phyloP scores from a whole-genome alignment of 495 filamentous ascomycete genomes.

The Penicillium goetzii region DNA sequence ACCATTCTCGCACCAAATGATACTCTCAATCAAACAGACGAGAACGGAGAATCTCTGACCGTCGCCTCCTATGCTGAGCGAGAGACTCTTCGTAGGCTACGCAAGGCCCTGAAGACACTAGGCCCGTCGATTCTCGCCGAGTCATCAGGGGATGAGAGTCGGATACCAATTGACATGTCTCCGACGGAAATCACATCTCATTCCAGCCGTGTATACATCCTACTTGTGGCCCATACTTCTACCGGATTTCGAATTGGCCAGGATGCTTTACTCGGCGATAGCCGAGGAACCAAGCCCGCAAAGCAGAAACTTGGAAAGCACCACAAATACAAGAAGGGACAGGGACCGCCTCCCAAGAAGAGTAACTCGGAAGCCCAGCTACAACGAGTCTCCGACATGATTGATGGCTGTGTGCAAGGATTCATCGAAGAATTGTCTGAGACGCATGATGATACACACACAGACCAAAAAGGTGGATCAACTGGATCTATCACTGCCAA shows the following conservation, averaged over 20 bases:
- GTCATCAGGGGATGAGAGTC: not conserved
- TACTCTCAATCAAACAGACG: slow-evolving; percentile 3
- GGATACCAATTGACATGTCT: slow-evolving; percentile 51
- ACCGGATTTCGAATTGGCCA: slow-evolving; percentile 65
- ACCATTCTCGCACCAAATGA: slow-evolving; percentile 58
- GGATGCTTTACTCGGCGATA: slow-evolving; percentile 62
- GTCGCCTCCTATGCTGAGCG: slow-evolving; percentile 21
- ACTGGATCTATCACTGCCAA: not conserved
- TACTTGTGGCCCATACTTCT: slow-evolving; percentile 71
- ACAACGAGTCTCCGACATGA: slow-evolving; percentile 33
- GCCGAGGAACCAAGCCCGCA: slow-evolving; percentile 29
- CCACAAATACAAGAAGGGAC: slow-evolving; percentile 5
- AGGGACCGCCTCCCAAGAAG: slow-evolving; percentile 12
- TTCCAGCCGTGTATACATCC: slow-evolving; percentile 66
- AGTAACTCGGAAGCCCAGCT: slow-evolving; percentile 5
- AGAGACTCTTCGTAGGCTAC: slow-evolving; percentile 15
- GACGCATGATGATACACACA: not conserved
- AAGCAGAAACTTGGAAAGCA: slow-evolving; percentile 14
- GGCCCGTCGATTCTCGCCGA: slow-evolving; percentile 20
- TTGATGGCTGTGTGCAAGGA: slow-evolving; percentile 55
- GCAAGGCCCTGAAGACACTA: slow-evolving; percentile 11
- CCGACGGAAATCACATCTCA: slow-evolving; percentile 61
- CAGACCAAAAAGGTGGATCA: slow-evolving; percentile 4
- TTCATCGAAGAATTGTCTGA: slow-evolving; percentile 60
- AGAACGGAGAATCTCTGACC: slow-evolving; percentile 9